Evolutionary conservation across 495 filamentous ascomycete genomes (phyloP).

Genomic region (Penicillium subrubescens): DNA sequence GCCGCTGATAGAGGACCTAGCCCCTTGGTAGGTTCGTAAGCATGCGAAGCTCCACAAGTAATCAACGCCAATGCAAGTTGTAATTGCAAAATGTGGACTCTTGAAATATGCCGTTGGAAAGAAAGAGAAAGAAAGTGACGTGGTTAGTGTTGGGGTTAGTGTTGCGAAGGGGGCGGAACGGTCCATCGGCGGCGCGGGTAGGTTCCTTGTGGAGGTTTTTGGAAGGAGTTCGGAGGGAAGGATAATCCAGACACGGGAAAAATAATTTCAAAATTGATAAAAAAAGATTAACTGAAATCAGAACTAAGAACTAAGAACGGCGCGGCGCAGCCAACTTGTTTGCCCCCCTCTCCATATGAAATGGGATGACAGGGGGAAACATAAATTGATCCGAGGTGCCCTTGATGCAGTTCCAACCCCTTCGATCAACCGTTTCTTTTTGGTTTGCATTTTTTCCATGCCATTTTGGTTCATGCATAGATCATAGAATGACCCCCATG

Average conservation of each 20-base stretch:
- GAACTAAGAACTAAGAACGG: not conserved
- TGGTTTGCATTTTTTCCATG: not conserved
- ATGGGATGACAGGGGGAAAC: not conserved
- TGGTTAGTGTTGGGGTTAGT: not conserved
- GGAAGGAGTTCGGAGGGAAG: not conserved
- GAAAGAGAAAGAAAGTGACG: not conserved
- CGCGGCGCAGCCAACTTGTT: not conserved
- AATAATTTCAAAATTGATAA: not conserved
- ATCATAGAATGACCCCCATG: not conserved
- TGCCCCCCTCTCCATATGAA: not conserved
- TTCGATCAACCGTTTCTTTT: not conserved
- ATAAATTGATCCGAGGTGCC: not conserved
- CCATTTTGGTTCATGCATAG: not conserved
- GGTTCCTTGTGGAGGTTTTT: not conserved
- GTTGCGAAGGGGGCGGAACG: not conserved
- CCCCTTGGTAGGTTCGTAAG: not conserved
- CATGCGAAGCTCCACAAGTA: not conserved
- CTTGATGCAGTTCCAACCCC: not conserved
- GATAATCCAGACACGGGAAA: not conserved
- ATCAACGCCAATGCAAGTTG: not conserved
- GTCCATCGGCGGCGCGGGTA: not conserved
- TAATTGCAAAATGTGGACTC: not conserved
- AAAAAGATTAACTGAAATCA: not conserved
- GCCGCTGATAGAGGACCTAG: not conserved
- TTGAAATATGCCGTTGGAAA: not conserved